Evolutionary conservation across 805 yeast species (phyloP).

Genomic region (Schizosaccharomyces japonicus): DNA sequence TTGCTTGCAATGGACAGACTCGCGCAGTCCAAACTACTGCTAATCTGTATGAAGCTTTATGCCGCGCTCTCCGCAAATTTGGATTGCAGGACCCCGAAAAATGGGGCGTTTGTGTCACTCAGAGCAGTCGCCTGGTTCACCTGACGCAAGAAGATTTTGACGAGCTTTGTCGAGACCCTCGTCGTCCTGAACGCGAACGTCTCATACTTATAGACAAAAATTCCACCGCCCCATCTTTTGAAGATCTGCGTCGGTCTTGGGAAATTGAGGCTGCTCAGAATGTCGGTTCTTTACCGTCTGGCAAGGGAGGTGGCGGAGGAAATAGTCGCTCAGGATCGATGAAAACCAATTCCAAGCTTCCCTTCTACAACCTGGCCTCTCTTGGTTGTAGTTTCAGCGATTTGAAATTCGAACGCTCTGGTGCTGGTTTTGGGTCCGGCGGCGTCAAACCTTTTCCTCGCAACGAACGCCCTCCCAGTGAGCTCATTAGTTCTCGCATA

Average conservation of each 20-base stretch:
- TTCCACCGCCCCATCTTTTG: not conserved
- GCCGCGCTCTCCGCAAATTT: not conserved
- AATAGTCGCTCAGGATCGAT: not conserved
- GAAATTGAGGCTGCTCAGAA: not conserved
- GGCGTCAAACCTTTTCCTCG: not conserved
- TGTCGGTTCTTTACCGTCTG: not conserved
- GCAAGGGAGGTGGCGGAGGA: too few species aligned
- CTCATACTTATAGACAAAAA: not conserved
- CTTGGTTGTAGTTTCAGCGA: not conserved
- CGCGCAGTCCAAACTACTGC: not conserved
- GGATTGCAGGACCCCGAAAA: not conserved
- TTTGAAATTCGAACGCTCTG: not conserved
- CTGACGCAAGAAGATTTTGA: not conserved
- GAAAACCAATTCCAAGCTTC: not conserved
- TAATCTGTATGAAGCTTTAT: not conserved
- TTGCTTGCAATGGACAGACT: conserved; percentile 2
- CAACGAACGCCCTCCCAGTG: conserved; percentile 71
- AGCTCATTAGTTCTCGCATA: conserved; percentile 66
- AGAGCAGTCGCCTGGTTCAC: not conserved
- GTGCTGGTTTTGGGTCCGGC: too few species aligned
- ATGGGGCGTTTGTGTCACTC: not conserved
- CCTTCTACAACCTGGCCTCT: too few species aligned
- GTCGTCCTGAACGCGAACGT: not conserved
- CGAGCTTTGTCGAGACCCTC: not conserved
- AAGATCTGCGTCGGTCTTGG: conserved; percentile 1